Evolutionary conservation across 192 early-diverging fungal species (phyloP).

Genomic region (Gamsiella multidivaricata): DNA sequence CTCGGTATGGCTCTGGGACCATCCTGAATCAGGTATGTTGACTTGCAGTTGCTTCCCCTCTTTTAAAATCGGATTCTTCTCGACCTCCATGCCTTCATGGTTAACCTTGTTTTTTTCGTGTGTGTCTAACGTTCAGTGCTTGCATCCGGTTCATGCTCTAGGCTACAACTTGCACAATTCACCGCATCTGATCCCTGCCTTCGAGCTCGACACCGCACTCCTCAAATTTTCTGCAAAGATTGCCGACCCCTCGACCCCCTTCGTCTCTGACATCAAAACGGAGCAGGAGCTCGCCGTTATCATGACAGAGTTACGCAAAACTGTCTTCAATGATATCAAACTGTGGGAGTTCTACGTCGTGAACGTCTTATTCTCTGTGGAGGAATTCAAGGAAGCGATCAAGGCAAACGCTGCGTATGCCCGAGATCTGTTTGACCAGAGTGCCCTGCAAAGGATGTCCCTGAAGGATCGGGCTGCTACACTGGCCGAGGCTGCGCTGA

Average conservation of each 20-base stretch:
- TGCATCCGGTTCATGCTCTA: too few species aligned
- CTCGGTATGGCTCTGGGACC: slow-evolving; percentile 92
- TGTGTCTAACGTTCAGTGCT: too few species aligned
- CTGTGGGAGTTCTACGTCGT: slow-evolving; percentile 95
- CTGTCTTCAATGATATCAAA: slow-evolving; percentile 68
- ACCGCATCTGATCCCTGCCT: slow-evolving; percentile 92
- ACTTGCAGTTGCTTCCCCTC: background rate
- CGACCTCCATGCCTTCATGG: too few species aligned
- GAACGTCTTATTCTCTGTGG: slow-evolving; percentile 62
- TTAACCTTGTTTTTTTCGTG: slow-evolving; percentile 9
- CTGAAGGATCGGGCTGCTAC: slow-evolving; percentile 57
- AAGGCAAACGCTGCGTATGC: slow-evolving; percentile 21
- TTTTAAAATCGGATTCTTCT: background rate
- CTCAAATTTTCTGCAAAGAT: slow-evolving; percentile 74
- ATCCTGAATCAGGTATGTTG: slow-evolving; percentile 90
- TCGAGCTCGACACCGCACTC: slow-evolving; percentile 92
- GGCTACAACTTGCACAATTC: slow-evolving; percentile 96
- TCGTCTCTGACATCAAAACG: slow-evolving; percentile 67
- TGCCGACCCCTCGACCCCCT: slow-evolving; percentile 47
- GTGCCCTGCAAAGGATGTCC: slow-evolving; percentile 55
- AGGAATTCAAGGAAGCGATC: slow-evolving; percentile 59
- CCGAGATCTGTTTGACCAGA: slow-evolving; percentile 22
- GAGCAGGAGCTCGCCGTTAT: slow-evolving; percentile 74
- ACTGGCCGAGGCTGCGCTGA: slow-evolving; percentile 57
- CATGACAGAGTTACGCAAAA: slow-evolving; percentile 66